A percentile compares a stretch with the other conserved stretches of the same genome.
phyloP scores from a whole-genome alignment of 2,329 filamentous ascomycete genomes.

The Falciphora oryzae region DNA sequence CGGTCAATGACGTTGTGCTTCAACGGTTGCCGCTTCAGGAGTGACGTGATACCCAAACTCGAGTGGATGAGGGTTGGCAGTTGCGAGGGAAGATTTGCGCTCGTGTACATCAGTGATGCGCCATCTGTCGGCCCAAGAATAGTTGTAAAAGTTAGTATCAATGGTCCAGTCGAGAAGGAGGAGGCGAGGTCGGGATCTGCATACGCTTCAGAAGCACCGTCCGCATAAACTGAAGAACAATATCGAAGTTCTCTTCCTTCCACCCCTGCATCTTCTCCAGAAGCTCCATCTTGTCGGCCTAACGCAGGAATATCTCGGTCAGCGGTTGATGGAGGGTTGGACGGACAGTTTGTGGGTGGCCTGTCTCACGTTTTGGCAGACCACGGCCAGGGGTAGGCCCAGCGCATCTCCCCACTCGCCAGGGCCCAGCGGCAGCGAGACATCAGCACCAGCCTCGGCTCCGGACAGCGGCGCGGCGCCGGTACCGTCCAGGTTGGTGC shows the following conservation, averaged over 20 bases:
- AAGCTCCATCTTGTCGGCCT: conserved; percentile 85
- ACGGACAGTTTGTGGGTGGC: neutral
- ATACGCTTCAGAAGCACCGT: conserved; percentile 82
- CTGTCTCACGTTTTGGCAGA: conserved; percentile 80
- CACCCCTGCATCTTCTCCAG: conserved; percentile 86
- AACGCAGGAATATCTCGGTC: conserved; percentile 14
- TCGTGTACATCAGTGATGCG: conserved; percentile 79
- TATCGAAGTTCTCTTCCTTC: conserved; percentile 96
- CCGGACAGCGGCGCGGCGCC: conserved; percentile 37
- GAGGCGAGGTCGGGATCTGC: conserved; percentile 23
- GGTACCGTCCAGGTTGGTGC: conserved; percentile 57
- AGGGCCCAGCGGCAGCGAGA: conserved; percentile 71
- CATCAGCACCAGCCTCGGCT: conserved; percentile 33
- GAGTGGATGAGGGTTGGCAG: conserved; percentile 78
- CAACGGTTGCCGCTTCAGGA: conserved; percentile 70
- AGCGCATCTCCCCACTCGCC: conserved; percentile 92
- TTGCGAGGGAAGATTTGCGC: conserved; percentile 68
- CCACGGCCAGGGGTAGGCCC: conserved; percentile 81
- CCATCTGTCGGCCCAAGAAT: conserved; percentile 52
- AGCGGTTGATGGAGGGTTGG: conserved; percentile 13
- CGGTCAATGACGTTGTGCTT: conserved; percentile 91
- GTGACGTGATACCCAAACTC: conserved; percentile 77
- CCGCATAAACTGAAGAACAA: conserved; percentile 85
- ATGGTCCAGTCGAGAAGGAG: neutral
- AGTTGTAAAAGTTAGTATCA: neutral